Conservation (phyloP, 345 rosid species). For the Eucalyptus sideroxylon region DNA sequence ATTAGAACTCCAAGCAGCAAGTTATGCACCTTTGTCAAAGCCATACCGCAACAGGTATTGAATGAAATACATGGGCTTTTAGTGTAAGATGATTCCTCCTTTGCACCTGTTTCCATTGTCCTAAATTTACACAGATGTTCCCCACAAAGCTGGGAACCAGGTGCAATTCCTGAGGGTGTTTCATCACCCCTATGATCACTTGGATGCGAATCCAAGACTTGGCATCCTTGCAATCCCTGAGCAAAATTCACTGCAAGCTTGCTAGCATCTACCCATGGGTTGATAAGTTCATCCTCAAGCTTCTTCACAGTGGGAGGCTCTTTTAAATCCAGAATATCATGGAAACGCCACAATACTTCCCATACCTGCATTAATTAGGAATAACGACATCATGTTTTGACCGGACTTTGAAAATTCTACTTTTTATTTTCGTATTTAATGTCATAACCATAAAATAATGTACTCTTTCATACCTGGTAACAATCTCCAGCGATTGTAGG, state of each 20-base stretch:
- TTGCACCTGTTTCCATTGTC: slow-evolving; percentile 25
- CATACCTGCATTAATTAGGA: slow-evolving; percentile 42
- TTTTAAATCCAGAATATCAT: slow-evolving; percentile 56
- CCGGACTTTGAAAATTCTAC: neutral
- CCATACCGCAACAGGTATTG: slow-evolving; percentile 29
- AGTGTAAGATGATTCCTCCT: slow-evolving; percentile 18
- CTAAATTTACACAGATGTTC: slow-evolving; percentile 19
- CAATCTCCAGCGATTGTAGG: slow-evolving; percentile 74
- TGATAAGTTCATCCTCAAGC: slow-evolving; percentile 70
- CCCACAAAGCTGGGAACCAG: slow-evolving; percentile 2
- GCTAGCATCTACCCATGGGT: slow-evolving; percentile 37
- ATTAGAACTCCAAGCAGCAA: slow-evolving; percentile 61
- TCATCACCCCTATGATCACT: slow-evolving; percentile 13
- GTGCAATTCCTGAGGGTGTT: slow-evolving; percentile 12
- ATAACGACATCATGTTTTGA: neutral
- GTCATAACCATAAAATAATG: neutral
- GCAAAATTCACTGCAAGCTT: slow-evolving; percentile 17
- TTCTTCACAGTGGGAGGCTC: slow-evolving; percentile 40
- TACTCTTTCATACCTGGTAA: slow-evolving; percentile 53
- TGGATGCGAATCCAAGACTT: slow-evolving; percentile 8
- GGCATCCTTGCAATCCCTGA: slow-evolving; percentile 13
- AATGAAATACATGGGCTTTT: slow-evolving; percentile 17
- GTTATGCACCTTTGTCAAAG: slow-evolving; percentile 54
- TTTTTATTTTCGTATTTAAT: neutral
- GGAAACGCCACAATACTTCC: slow-evolving; percentile 71